These are phyloP conservation scores for Aspergillus bridgeri DNA, from an alignment of 495 filamentous ascomycete genomes.

Conservation along the genomic window DNA sequence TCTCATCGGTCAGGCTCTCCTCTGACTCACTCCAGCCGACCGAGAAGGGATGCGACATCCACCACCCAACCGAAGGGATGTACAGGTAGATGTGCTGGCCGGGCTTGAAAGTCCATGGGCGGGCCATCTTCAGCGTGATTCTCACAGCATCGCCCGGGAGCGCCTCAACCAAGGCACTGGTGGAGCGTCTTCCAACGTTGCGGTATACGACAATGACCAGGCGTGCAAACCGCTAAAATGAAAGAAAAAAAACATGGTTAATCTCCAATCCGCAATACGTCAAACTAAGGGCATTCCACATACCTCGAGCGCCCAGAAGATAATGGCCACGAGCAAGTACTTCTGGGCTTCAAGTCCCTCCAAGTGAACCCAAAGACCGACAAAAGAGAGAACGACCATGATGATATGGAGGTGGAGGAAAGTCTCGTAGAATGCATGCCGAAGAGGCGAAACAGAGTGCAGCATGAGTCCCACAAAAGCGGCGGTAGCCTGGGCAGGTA, in stretches of 20 bases:
- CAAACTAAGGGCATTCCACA: background rate
- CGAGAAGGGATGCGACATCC: conserved; percentile 92
- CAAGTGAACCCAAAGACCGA: conserved; percentile 70
- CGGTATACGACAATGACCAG: conserved; percentile 65
- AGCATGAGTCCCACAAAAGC: conserved; percentile 58
- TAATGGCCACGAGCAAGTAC: conserved; percentile 64
- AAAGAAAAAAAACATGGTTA: too few species aligned
- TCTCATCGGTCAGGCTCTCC: conserved; percentile 36
- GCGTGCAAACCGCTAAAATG: conserved; percentile 54
- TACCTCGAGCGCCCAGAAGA: conserved; percentile 73
- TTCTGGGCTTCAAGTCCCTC: conserved; percentile 59
- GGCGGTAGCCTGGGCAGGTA: conserved; percentile 29
- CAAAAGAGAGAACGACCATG: conserved; percentile 58
- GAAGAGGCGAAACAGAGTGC: conserved; percentile 67
- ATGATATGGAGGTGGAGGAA: conserved; percentile 83
- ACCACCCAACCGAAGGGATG: conserved; percentile 67
- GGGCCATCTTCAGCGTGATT: conserved; percentile 76
- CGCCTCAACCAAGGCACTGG: conserved; percentile 68
- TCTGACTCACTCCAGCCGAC: conserved; percentile 73
- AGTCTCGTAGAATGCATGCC: conserved; percentile 94
- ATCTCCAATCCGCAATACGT: background rate
- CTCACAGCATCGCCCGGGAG: conserved; percentile 79
- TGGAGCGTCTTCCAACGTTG: conserved; percentile 62
- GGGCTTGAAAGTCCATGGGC: conserved; percentile 71
- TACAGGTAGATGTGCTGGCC: conserved; percentile 89